Evolutionary conservation across 2,329 filamentous ascomycete species (phyloP).

Genomic region (Dothidotthia symphoricarpi): DNA sequence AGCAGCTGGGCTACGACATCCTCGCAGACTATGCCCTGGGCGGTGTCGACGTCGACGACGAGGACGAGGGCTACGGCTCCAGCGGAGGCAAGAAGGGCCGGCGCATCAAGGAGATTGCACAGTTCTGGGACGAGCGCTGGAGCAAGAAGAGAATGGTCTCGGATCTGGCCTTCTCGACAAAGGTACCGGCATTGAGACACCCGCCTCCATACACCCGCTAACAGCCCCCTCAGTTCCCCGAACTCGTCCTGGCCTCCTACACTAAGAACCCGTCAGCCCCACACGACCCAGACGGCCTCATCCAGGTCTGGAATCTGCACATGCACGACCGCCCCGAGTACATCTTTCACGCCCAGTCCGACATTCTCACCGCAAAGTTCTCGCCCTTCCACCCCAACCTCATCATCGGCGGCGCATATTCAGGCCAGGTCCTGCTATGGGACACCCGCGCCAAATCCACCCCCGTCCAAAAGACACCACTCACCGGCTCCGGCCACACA

Average conservation of each 20-base stretch:
- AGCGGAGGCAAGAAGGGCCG: constrained; percentile 68
- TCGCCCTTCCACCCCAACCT: constrained; percentile 98
- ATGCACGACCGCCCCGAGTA: constrained; percentile 94
- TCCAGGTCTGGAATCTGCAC: constrained; percentile 96
- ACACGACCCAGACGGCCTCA: constrained; percentile 86
- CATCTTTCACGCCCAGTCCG: constrained; percentile 92
- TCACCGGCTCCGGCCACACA: constrained; percentile 92
- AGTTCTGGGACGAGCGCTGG: constrained; percentile 94
- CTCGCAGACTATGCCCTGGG: constrained; percentile 89
- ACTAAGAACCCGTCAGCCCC: constrained; percentile 96
- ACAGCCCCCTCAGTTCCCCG: constrained; percentile 62
- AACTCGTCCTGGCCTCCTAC: constrained; percentile 89
- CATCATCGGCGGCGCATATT: constrained; percentile 94
- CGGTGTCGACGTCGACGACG: constrained; percentile 74
- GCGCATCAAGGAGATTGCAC: constrained; percentile 80
- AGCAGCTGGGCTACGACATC: constrained; percentile 94
- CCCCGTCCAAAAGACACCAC: constrained; percentile 91
- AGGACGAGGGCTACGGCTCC: constrained; percentile 70
- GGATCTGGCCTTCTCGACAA: constrained; percentile 90
- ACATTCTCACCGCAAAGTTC: constrained; percentile 93
- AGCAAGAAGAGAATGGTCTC: constrained; percentile 98
- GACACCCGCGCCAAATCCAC: constrained; percentile 81
- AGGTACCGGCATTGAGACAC: constrained; percentile 49
- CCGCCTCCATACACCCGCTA: constrained; percentile 7
- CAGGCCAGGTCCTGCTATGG: constrained; percentile 94